A percentile compares a stretch with the other conserved stretches of the same genome.
Evolutionary conservation across 768 basidiomycete species (phyloP).

Genomic region (Botryobasidium botryosum): DNA sequence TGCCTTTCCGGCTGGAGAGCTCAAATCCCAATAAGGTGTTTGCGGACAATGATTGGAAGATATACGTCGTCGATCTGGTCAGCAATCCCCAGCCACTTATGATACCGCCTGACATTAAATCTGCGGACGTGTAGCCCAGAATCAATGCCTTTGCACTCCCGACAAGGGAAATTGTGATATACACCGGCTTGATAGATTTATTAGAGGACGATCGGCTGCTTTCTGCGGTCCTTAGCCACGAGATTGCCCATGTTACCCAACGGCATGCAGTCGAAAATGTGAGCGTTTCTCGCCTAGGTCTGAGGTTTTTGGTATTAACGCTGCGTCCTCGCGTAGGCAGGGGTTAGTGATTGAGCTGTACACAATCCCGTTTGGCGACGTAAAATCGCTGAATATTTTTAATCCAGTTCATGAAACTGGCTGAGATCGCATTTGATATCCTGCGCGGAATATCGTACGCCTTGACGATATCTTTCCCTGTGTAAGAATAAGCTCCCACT

Average conservation of each 20-base stretch:
- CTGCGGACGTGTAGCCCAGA: conserved; percentile 14
- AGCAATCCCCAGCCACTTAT: too few species aligned
- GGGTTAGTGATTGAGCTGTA: background rate
- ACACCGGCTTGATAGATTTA: conserved; percentile 25
- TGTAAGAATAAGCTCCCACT: conserved; percentile 15
- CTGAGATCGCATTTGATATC: conserved; percentile 27
- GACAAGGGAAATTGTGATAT: conserved; percentile 28
- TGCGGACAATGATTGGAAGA: conserved; percentile 23
- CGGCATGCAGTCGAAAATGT: conserved; percentile 30
- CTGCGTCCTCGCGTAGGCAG: background rate
- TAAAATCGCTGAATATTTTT: background rate
- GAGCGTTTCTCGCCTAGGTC: conserved; percentile 12
- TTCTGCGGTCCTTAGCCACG: conserved; percentile 26
- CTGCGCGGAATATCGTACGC: conserved; percentile 26
- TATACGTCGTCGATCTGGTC: conserved; percentile 27
- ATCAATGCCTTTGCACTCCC: conserved; percentile 28
- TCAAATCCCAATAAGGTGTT: conserved; percentile 26
- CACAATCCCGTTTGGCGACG: background rate
- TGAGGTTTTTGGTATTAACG: background rate
- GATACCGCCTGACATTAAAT: background rate
- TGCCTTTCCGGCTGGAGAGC: conserved; percentile 23
- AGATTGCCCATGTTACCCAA: conserved; percentile 23
- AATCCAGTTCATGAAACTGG: conserved; percentile 23
- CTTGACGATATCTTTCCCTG: conserved; percentile 27
- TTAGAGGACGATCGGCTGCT: conserved; percentile 24